Evolutionary conservation across 2,329 filamentous ascomycete genomes (phyloP).

Genomic region (Monosporascus sp.): DNA sequence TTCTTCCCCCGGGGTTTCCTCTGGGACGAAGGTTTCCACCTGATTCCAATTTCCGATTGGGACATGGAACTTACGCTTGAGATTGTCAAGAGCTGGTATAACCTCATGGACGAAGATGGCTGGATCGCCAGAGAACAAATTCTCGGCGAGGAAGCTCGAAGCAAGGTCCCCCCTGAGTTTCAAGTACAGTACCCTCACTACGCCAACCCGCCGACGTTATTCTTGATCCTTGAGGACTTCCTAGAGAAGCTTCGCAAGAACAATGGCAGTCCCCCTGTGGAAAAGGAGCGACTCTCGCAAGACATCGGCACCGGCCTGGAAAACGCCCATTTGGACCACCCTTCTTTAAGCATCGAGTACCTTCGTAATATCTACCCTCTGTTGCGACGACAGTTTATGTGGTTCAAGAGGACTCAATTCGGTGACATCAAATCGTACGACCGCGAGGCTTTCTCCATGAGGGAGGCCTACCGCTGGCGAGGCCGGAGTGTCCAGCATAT

Average conservation of each 20-base stretch:
- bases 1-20: constrained; percentile 97
- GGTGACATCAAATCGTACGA: constrained; percentile 92
- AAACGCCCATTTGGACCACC: constrained; percentile 61
- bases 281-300: constrained; percentile 38
- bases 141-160: constrained; percentile 82
- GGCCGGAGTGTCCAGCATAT: constrained; percentile 83
- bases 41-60: constrained; percentile 88
- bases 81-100: constrained; percentile 93
- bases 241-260: constrained; percentile 66
- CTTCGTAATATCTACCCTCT: constrained; percentile 51
- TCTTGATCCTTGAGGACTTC: constrained; percentile 80
- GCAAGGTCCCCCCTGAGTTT: constrained; percentile 90
- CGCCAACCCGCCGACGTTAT: constrained; percentile 92
- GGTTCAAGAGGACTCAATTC: constrained; percentile 89
- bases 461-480: constrained; percentile 92
- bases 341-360: constrained; percentile 19
- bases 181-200: constrained; percentile 96
- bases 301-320: constrained; percentile 41
- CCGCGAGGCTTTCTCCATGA: constrained; percentile 78
- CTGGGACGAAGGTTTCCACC: constrained; percentile 97
- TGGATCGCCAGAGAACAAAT: constrained; percentile 98
- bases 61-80: constrained; percentile 83
- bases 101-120: constrained; percentile 90
- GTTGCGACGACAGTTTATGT: constrained; percentile 82
- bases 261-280: constrained; percentile 40